Evolutionary conservation across 2,329 filamentous ascomycete genomes (phyloP), one percentile per base, ranked within the genome.

Genomic region (Cryphonectria nitschkei): DNA sequence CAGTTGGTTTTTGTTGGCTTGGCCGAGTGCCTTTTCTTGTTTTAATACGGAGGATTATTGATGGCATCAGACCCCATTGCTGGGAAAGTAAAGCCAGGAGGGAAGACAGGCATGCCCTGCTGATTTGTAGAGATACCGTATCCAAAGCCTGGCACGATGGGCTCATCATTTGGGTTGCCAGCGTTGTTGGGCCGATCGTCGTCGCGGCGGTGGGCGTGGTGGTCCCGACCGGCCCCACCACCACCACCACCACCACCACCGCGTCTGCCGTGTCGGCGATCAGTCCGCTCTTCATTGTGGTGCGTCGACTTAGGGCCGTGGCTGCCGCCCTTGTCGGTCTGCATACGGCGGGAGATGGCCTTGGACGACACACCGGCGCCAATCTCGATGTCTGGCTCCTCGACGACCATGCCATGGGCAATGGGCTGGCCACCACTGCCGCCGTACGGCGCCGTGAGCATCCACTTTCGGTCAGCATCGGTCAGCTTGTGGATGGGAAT

Each of bases 361-460:
- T 99, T 99, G 60, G 94, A 98, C 26, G 95, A 98, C 19, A 99
- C 97, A 69, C 96, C 96, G 26, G 95, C 95, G 68, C 96, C 96
- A 70, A 99, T 99, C 81, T 99, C 96, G 76, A 99, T 99, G 78
- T 99, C 96, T 3, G 96, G 96, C 82, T 99, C 96, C 80, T 99
- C 96, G 37, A 99, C 92, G 8, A 95, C 92, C 82, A 99, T 89
- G 58, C 95, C 94, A 19, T 88, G 85, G 78, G 94, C 91, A 72
- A 99, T 93, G 1, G 89, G 84, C 70, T 88, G 88, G 69, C 95
- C 96, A 70, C 95, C 96, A 73, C 93, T 97, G 68, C 96, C 96
- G 75, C 96, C 96, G 78, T 92, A 97, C 74, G 97, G 93, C 16
- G 96, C 97, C 50, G 91, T 97, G 74, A 97, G 83, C 86, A 98